phyloP scores from a whole-genome alignment of 176 grass and related monocot species.

The Guadua angustifolia region DNA sequence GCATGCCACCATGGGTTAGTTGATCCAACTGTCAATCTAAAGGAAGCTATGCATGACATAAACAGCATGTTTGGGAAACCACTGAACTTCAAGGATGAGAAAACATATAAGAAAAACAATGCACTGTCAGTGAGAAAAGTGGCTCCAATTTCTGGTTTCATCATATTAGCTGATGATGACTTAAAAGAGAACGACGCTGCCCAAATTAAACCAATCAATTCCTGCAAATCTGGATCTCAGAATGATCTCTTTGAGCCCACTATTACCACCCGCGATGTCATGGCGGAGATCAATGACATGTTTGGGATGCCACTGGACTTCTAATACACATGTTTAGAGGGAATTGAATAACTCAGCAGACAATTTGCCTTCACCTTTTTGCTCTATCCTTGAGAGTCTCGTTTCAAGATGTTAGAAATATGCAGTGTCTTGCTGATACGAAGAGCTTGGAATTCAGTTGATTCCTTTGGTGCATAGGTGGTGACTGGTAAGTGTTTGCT shows the following conservation, averaged over 20 bases:
- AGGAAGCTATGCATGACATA: slow-evolving; percentile 93
- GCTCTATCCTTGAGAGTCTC: neutral
- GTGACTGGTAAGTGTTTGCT: slow-evolving; percentile 16
- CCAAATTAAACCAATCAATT: slow-evolving; percentile 29
- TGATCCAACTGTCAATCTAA: slow-evolving; percentile 84
- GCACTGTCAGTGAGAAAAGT: slow-evolving; percentile 46
- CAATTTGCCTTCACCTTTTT: neutral
- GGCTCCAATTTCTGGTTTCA: slow-evolving; percentile 52
- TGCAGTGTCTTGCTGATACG: slow-evolving; percentile 16
- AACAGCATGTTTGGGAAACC: slow-evolving; percentile 92
- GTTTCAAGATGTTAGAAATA: slow-evolving; percentile 12
- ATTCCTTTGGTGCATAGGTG: neutral
- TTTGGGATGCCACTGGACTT: slow-evolving; percentile 85
- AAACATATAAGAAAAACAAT: slow-evolving; percentile 47
- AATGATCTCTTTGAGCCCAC: slow-evolving; percentile 89
- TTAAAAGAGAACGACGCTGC: slow-evolving; percentile 39
- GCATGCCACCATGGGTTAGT: slow-evolving; percentile 90
- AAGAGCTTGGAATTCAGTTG: slow-evolving; percentile 26
- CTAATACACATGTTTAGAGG: slow-evolving; percentile 30
- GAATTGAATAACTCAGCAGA: slow-evolving; percentile 23
- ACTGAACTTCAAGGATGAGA: slow-evolving; percentile 68
- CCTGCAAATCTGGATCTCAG: slow-evolving; percentile 47
- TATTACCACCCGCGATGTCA: slow-evolving; percentile 72
- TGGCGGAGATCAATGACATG: slow-evolving; percentile 90
- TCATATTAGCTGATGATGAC: slow-evolving; percentile 74